These are phyloP conservation scores for Ambrosia trifida DNA, from an alignment of 129 eudicot genomes.

Conservation along the genomic window DNA sequence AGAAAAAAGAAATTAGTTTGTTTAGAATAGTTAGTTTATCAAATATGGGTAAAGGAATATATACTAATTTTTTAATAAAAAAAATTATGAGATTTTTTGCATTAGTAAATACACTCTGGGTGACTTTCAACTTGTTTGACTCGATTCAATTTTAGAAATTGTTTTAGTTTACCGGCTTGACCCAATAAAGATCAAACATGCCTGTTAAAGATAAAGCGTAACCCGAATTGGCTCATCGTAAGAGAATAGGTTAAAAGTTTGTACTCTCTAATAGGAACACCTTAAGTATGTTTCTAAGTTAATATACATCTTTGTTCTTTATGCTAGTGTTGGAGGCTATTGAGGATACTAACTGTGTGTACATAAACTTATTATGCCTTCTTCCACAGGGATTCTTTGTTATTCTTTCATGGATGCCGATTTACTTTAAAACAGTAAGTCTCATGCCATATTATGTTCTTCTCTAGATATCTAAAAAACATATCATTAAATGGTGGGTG, in stretches of 20 bases:
- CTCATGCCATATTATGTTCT: conserved; percentile 3
- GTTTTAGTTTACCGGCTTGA: neutral
- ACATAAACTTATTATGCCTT: conserved; percentile 12
- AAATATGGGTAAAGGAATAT: neutral
- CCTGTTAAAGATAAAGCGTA: neutral
- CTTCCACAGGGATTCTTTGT: conserved; percentile 88
- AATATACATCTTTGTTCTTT: neutral
- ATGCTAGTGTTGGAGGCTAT: neutral
- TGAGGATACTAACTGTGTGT: neutral
- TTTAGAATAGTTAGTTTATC: neutral
- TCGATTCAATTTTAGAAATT: neutral
- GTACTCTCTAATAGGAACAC: neutral
- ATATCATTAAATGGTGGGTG: conserved; percentile 9
- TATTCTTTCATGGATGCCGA: conserved; percentile 98
- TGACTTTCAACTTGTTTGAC: neutral
- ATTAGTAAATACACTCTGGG: neutral
- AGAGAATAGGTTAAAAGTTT: neutral
- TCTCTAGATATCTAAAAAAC: neutral
- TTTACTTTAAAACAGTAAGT: conserved; percentile 84
- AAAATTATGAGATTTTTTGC: conserved; percentile 1
- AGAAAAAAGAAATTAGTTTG: neutral
- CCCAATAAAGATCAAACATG: no score
- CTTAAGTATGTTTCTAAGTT: conserved; percentile 13
- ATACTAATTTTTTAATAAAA: neutral
- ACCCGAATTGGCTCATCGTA: neutral